Conservation (phyloP, 2,329 filamentous ascomycete genomes). For the Helotiales sp. region DNA sequence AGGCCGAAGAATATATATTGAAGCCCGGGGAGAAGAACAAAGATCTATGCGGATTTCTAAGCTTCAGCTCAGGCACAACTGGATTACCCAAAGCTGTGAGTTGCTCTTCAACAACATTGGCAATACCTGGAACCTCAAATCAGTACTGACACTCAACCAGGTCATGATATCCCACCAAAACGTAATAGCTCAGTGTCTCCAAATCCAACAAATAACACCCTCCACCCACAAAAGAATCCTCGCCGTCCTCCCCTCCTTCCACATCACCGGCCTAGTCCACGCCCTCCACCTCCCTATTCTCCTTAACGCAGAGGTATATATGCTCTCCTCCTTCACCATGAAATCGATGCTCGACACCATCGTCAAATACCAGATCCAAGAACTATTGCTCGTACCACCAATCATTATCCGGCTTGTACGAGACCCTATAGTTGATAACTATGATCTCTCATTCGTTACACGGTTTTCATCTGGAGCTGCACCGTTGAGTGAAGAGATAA, state of each 20-base stretch:
- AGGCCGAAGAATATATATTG: constrained; percentile 50
- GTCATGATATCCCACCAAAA: constrained; percentile 38
- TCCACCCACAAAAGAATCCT: constrained; percentile 66
- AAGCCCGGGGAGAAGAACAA: constrained; percentile 54
- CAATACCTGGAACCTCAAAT: no score
- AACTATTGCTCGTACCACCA: constrained; percentile 69
- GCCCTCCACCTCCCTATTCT: constrained; percentile 62
- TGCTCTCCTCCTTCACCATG: constrained; percentile 66
- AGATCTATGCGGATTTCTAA: constrained; percentile 54
- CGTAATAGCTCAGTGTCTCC: constrained; percentile 47
- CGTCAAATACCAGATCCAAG: constrained; percentile 66
- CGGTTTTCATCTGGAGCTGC: constrained; percentile 50
- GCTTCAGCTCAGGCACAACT: constrained; percentile 54
- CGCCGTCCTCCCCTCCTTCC: constrained; percentile 60
- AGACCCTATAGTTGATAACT: constrained; percentile 22
- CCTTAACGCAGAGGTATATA: constrained; percentile 65
- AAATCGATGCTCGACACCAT: constrained; percentile 59
- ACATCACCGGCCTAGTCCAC: constrained; percentile 59
- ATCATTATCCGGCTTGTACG: constrained; percentile 63
- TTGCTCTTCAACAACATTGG: no score
- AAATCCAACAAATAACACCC: constrained; percentile 54
- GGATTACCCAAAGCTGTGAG: constrained; percentile 49
- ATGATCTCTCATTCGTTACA: constrained; percentile 56
- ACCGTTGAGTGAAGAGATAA: constrained; percentile 41
- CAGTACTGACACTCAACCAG: constrained; percentile 10